Percentiles rank a stretch among this genome's conserved stretches.
These are phyloP conservation scores for Pythium chondricola DNA, from an alignment of 352 stramenopile genomes.

Conservation along the genomic window DNA sequence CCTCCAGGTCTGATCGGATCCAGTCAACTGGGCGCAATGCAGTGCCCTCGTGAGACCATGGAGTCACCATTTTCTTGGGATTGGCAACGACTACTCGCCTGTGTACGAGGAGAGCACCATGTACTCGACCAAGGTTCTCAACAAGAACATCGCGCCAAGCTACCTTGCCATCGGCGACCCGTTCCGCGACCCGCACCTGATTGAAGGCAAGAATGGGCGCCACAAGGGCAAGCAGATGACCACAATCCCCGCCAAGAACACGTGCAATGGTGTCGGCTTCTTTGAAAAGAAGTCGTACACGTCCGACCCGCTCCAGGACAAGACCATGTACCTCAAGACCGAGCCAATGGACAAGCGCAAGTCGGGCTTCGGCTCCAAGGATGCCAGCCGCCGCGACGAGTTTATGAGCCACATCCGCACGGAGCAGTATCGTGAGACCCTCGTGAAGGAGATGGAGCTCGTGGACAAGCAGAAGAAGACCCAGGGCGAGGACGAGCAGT, in stretches of 20 bases:
- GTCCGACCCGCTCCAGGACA: slow-evolving; percentile 83
- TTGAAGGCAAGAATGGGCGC: slow-evolving; percentile 61
- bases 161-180: slow-evolving; percentile 76
- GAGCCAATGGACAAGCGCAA: slow-evolving; percentile 85
- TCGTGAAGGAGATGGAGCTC: slow-evolving; percentile 81
- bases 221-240: slow-evolving; percentile 78
- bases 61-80: too few species aligned
- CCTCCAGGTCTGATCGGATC: too few species aligned
- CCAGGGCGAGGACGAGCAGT: slow-evolving; percentile 25
- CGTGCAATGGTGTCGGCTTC: slow-evolving; percentile 75
- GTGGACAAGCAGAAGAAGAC: slow-evolving; percentile 63
- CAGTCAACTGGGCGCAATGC: too few species aligned
- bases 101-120: too few species aligned
- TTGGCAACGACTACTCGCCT: too few species aligned
- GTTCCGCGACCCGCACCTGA: slow-evolving; percentile 64
- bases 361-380: slow-evolving; percentile 87
- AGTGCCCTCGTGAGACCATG: too few species aligned
- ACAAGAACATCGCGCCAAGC: slow-evolving; percentile 77
- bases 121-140: slow-evolving; percentile 76
- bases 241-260: slow-evolving; percentile 64
- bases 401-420: slow-evolving; percentile 89
- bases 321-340: slow-evolving; percentile 83
- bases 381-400: slow-evolving; percentile 85
- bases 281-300: slow-evolving; percentile 85
- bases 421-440: slow-evolving; percentile 84